Percentiles rank a stretch among this genome's conserved stretches.
These are phyloP conservation scores for Termitomyces sp. DNA, from an alignment of 768 basidiomycete genomes.

Conservation along the genomic window DNA sequence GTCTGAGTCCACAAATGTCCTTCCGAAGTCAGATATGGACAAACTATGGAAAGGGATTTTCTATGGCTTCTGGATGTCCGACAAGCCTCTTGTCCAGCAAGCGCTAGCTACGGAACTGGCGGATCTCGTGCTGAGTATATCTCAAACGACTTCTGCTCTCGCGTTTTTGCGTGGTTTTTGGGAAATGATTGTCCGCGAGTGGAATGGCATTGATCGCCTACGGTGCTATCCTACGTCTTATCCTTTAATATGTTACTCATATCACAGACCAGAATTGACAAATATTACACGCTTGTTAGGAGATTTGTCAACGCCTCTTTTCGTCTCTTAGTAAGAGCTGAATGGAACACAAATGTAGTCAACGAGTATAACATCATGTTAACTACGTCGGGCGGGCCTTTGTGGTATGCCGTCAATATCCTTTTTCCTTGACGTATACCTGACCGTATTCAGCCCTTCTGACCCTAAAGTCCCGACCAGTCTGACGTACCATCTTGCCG, in stretches of 20 bases:
- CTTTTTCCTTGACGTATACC: neutral
- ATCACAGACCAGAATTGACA: conserved; percentile 70
- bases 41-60: conserved; percentile 98
- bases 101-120: conserved; percentile 83
- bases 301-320: conserved; percentile 86
- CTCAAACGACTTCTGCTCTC: conserved; percentile 51
- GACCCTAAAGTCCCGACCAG: conserved; percentile 73
- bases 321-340: conserved; percentile 61
- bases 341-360: conserved; percentile 59
- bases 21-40: conserved; percentile 74
- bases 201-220: conserved; percentile 87
- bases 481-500: conserved; percentile 80
- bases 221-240: conserved; percentile 45
- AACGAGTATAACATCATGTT: conserved; percentile 68
- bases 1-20: conserved; percentile 52
- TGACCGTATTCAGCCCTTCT: conserved; percentile 42
- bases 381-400: conserved; percentile 62
- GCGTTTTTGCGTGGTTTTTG: conserved; percentile 87
- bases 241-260: conserved; percentile 1
- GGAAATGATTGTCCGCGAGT: conserved; percentile 86
- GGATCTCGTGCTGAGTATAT: conserved; percentile 69
- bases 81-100: conserved; percentile 96
- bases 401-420: conserved; percentile 52
- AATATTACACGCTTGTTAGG: conserved; percentile 93
- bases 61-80: conserved; percentile 99